Evolutionary conservation across 2,329 filamentous ascomycete species (phyloP).

Genomic region (Calycina herbarum): DNA sequence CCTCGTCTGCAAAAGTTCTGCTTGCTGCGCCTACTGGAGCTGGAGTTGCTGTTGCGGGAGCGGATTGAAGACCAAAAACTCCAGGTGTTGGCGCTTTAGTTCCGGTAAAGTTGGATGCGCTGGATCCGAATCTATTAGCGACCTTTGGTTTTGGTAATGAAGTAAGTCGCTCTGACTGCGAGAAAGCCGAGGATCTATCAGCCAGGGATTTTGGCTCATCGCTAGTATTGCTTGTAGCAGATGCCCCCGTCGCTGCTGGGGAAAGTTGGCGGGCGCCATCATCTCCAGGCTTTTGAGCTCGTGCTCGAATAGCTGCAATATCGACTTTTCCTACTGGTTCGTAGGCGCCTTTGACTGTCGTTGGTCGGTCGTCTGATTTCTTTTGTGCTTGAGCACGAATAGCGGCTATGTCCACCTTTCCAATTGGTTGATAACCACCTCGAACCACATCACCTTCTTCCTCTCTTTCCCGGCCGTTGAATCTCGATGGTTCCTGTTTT

Average conservation of each 20-base stretch:
- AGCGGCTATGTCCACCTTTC: conserved; percentile 95
- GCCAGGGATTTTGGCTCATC: conserved; percentile 62
- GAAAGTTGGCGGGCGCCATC: conserved; percentile 41
- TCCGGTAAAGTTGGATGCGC: conserved; percentile 71
- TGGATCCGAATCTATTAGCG: conserved; percentile 79
- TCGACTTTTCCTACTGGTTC: conserved; percentile 96
- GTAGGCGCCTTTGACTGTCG: conserved; percentile 87
- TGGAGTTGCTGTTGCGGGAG: conserved; percentile 53
- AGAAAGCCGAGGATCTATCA: conserved; percentile 77
- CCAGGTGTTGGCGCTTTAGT: conserved; percentile 86
- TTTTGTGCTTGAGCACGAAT: conserved; percentile 74
- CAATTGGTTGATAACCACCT: conserved; percentile 89
- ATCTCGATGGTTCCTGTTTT: conserved; percentile 64
- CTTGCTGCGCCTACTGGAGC: conserved; percentile 76
- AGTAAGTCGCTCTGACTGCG: conserved; percentile 75
- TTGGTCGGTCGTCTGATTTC: conserved; percentile 74
- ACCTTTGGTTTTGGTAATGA: conserved; percentile 93
- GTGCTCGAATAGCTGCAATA: conserved; percentile 88
- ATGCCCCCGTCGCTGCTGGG: conserved; percentile 45
- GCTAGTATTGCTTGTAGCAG: conserved; percentile 41
- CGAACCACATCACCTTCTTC: conserved; percentile 68
- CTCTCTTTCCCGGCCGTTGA: conserved; percentile 47
- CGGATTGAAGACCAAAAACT: conserved; percentile 63
- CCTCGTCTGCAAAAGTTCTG: conserved; percentile 90
- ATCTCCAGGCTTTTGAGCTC: conserved; percentile 64